A percentile compares a stretch with the other conserved stretches of the same genome.
Conservation (phyloP, 2,329 filamentous ascomycete species). For the Neonectria hederae region DNA sequence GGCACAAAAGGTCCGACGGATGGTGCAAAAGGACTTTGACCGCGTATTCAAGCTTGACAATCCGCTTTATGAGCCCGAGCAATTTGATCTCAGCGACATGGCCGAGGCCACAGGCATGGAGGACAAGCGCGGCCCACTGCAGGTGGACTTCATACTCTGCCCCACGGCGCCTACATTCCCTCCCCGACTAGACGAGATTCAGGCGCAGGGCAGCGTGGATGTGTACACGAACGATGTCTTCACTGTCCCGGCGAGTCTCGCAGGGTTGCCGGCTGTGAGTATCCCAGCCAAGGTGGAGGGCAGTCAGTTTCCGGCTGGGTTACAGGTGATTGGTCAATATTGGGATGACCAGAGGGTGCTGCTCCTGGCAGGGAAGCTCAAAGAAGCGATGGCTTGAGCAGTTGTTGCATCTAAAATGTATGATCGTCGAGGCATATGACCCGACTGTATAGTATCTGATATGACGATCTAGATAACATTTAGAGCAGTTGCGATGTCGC, state of each 20-base stretch:
- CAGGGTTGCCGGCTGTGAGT: constrained; percentile 88
- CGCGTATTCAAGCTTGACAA: constrained; percentile 76
- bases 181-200: constrained; percentile 69
- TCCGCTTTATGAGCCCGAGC: constrained; percentile 66
- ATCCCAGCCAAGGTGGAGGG: constrained; percentile 65
- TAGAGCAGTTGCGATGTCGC: background rate
- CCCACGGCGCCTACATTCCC: constrained; percentile 85
- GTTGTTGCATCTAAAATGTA: constrained; percentile 11
- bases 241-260: constrained; percentile 92
- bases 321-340: constrained; percentile 85
- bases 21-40: constrained; percentile 90
- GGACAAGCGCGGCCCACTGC: constrained; percentile 65
- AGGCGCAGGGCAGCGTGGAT: constrained; percentile 68
- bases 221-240: constrained; percentile 94
- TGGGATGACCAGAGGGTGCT: constrained; percentile 77
- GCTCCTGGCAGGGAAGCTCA: constrained; percentile 61
- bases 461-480: constrained; percentile 17
- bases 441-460: constrained; percentile 28
- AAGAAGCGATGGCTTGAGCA: constrained; percentile 42
- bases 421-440: constrained; percentile 22
- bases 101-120: constrained; percentile 61
- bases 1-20: constrained; percentile 84
- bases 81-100: constrained; percentile 70
- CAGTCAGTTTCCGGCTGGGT: constrained; percentile 56
- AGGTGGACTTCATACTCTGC: constrained; percentile 86